These are phyloP conservation scores for Apiotrichum gracile DNA, from an alignment of 1,284 basidiomycete genomes.

Conservation along the genomic window DNA sequence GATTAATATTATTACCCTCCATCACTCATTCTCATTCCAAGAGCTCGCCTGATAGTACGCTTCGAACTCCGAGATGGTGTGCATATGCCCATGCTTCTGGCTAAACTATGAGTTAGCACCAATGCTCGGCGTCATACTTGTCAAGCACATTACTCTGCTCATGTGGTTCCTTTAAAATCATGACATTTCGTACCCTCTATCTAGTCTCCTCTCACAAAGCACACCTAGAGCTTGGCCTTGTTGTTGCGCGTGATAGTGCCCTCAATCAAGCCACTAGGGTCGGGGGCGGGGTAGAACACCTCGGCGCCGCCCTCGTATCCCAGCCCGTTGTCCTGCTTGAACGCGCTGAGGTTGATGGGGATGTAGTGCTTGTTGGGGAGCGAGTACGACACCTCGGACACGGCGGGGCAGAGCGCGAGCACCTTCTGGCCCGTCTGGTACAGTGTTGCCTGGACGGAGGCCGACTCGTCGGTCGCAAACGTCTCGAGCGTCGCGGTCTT, in stretches of 20 bases:
- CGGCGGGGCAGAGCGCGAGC: constrained; percentile 58
- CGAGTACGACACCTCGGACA: constrained; percentile 63
- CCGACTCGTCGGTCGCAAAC: constrained; percentile 83
- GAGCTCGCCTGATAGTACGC: too few species aligned
- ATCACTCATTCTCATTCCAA: too few species aligned
- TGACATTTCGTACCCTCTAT: neutral
- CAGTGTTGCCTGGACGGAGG: constrained; percentile 87
- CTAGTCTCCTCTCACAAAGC: neutral
- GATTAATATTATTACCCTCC: too few species aligned
- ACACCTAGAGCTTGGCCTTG: constrained; percentile 6
- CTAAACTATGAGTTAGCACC: too few species aligned
- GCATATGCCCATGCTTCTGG: too few species aligned
- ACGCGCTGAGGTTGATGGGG: constrained; percentile 41
- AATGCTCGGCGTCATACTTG: too few species aligned
- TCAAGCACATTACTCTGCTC: too few species aligned
- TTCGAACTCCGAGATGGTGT: too few species aligned
- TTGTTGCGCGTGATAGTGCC: constrained; percentile 48
- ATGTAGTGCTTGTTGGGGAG: constrained; percentile 95
- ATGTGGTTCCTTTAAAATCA: too few species aligned
- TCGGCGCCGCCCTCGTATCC: constrained; percentile 62
- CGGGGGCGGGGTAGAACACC: constrained; percentile 72
- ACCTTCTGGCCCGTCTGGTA: constrained; percentile 81
- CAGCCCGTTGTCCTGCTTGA: constrained; percentile 50
- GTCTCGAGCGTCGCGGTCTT: constrained; percentile 66
- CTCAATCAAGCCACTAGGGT: constrained; percentile 54